A percentile compares a stretch with the other conserved stretches of the same genome.
Evolutionary conservation across 306 rosid genomes (phyloP).

Genomic region (Castanospermum australe): DNA sequence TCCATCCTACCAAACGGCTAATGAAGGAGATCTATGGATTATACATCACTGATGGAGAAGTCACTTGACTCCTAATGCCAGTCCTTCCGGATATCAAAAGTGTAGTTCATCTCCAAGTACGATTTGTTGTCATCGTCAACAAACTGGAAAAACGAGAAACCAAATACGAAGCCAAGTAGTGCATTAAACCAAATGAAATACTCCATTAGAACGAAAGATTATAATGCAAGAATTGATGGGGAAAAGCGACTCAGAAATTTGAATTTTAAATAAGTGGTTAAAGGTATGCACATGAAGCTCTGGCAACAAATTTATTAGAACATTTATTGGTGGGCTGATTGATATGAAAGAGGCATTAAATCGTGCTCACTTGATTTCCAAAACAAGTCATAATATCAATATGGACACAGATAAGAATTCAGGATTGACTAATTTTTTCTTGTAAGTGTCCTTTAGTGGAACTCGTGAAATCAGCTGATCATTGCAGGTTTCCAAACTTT

Average conservation of each 20-base stretch:
- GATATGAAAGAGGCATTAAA: slow-evolving; percentile 28
- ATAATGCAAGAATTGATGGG: neutral
- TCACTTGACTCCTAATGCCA: slow-evolving; percentile 47
- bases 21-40: slow-evolving; percentile 30
- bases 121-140: slow-evolving; percentile 81
- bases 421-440: neutral
- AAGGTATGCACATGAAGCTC: slow-evolving; percentile 28
- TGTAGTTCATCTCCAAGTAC: slow-evolving; percentile 84
- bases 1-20: too few species aligned
- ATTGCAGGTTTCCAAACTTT: neutral
- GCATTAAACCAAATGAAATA: neutral
- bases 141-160: slow-evolving; percentile 46
- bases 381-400: slow-evolving; percentile 8
- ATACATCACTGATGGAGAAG: slow-evolving; percentile 10
- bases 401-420: neutral
- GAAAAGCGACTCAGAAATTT: slow-evolving; percentile 27
- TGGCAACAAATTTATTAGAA: slow-evolving; percentile 23
- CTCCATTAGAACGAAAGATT: neutral
- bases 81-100: slow-evolving; percentile 73
- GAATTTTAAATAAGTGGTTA: slow-evolving; percentile 23
- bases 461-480: neutral
- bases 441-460: neutral
- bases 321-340: slow-evolving; percentile 2
- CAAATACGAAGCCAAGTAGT: neutral
- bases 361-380: slow-evolving; percentile 12